Conservation (phyloP, 441 rosid species). For the Gossypium aridum region DNA sequence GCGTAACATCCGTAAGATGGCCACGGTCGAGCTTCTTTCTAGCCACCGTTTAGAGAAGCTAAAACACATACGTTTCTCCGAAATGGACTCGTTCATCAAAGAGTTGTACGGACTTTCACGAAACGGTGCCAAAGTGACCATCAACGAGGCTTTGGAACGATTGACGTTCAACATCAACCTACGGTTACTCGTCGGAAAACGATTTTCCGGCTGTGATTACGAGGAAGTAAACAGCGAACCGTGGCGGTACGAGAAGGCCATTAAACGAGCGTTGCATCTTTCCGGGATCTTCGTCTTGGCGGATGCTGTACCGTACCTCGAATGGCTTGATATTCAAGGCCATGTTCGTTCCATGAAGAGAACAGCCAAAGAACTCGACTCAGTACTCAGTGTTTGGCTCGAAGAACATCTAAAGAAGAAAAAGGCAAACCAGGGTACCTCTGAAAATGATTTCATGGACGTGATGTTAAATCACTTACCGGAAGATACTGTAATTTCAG, state of each 20-base stretch:
- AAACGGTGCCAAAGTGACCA: background rate
- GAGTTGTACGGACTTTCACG: conserved; percentile 20
- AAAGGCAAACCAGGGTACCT: background rate
- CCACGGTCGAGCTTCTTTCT: conserved; percentile 49
- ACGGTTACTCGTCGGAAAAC: conserved; percentile 31
- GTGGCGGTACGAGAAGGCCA: background rate
- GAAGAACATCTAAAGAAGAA: conserved; percentile 35
- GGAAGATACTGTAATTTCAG: conserved; percentile 28
- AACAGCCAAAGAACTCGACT: conserved; percentile 38
- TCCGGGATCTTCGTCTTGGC: background rate
- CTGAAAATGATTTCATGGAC: conserved; percentile 41
- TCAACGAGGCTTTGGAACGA: conserved; percentile 24
- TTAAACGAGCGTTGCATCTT: background rate
- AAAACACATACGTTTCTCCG: conserved; percentile 34
- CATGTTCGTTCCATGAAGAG: conserved; percentile 38
- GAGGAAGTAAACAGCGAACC: background rate
- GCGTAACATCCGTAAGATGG: conserved; percentile 51
- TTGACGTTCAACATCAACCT: conserved; percentile 38
- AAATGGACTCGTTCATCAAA: conserved; percentile 30
- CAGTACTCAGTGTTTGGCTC: conserved; percentile 36
- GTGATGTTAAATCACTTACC: conserved; percentile 32
- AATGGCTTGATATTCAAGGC: conserved; percentile 33
- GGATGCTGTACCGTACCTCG: background rate
- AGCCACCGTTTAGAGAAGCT: conserved; percentile 38
- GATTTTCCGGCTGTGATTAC: conserved; percentile 20